Evolutionary conservation across 2,329 filamentous ascomycete species (phyloP).

Genomic region (Paraphoma sp.): DNA sequence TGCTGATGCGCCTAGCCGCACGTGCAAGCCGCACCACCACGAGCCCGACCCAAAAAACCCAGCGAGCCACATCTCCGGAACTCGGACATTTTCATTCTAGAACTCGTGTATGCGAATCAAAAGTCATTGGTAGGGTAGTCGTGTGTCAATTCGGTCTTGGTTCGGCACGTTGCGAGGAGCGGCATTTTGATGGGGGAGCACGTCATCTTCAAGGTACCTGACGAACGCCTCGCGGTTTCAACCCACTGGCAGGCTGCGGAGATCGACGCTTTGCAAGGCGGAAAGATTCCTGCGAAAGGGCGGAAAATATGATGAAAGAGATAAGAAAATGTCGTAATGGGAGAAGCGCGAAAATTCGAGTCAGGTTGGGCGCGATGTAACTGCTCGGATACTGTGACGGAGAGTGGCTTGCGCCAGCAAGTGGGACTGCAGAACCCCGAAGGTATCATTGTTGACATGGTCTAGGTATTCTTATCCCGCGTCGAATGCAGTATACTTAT

Average conservation of each 20-base stretch:
- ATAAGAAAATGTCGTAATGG: slow-evolving; percentile 18
- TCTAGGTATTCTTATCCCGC: too few relatives aligned
- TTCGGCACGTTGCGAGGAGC: slow-evolving; percentile 4
- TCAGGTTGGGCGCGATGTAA: neutral
- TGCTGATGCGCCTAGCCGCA: neutral
- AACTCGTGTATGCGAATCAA: neutral
- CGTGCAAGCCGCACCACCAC: neutral
- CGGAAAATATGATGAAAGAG: slow-evolving; percentile 2
- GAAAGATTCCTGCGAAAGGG: neutral
- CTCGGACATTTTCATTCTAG: slow-evolving; percentile 1
- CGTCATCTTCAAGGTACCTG: slow-evolving; percentile 30
- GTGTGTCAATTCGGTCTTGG: neutral
- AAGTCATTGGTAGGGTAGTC: neutral
- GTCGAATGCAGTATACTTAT: too few relatives aligned
- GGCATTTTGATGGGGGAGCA: slow-evolving; percentile 28
- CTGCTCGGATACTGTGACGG: neutral
- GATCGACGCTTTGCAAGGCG: neutral
- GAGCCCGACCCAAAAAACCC: neutral
- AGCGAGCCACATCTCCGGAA: slow-evolving; percentile 2
- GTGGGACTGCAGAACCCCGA: neutral
- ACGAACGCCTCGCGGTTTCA: slow-evolving; percentile 10
- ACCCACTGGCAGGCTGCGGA: neutral
- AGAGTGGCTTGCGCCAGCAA: neutral
- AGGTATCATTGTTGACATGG: neutral
- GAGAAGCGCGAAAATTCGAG: neutral